Percentiles rank a stretch among this genome's conserved stretches.
These are phyloP conservation scores for Hyaloscypha bicolor DNA, from an alignment of 495 filamentous ascomycete species.

Conservation along the genomic window DNA sequence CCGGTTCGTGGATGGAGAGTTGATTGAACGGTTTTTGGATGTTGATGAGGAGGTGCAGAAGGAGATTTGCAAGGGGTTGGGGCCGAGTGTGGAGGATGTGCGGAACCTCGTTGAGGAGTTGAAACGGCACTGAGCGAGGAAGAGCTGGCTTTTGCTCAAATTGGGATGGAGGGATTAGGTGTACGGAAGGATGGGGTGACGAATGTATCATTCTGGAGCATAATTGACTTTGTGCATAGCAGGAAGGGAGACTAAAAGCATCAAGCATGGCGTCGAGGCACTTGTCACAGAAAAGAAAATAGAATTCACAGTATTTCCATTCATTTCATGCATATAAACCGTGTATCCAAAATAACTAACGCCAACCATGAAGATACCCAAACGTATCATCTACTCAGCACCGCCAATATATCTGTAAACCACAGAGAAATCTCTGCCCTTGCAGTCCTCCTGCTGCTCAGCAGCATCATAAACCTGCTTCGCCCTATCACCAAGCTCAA, in stretches of 20 bases:
- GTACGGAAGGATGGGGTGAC: not conserved
- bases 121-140: conserved; percentile 43
- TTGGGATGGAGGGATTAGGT: not conserved
- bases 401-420: conserved; percentile 73
- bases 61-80: conserved; percentile 63
- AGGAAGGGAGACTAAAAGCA: not conserved
- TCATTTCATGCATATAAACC: not conserved
- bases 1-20: conserved; percentile 90
- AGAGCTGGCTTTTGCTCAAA: too few relatives aligned
- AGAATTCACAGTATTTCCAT: not conserved
- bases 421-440: conserved; percentile 82
- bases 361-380: conserved; percentile 1
- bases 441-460: conserved; percentile 59
- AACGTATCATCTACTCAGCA: conserved; percentile 15
- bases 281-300: not conserved
- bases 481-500: conserved; percentile 67
- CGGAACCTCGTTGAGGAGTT: conserved; percentile 73
- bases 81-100: conserved; percentile 70
- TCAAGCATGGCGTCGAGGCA: conserved; percentile 10
- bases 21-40: conserved; percentile 84
- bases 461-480: conserved; percentile 67
- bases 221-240: not conserved
- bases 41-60: conserved; percentile 63
- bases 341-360: not conserved
- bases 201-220: conserved; percentile 3